Conservation (phyloP, 2,329 filamentous ascomycete species). For the Geoglossum cookeanum region DNA sequence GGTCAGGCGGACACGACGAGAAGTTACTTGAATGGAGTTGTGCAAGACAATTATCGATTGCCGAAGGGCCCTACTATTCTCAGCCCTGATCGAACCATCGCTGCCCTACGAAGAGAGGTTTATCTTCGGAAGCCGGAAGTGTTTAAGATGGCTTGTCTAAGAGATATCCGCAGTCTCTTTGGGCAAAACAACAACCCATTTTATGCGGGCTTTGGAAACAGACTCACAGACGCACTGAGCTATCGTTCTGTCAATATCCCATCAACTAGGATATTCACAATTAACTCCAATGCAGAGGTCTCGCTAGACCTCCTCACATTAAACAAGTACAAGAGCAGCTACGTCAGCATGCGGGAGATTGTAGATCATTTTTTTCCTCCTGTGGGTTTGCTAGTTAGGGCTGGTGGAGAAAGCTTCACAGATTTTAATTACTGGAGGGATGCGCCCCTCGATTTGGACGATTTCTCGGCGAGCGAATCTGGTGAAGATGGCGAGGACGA, state of each 20-base stretch:
- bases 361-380: slow-evolving; percentile 98
- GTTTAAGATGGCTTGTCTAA: slow-evolving; percentile 97
- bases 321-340: slow-evolving; percentile 91
- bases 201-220: slow-evolving; percentile 92
- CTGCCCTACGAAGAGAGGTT: slow-evolving; percentile 75
- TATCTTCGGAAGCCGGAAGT: slow-evolving; percentile 94
- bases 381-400: slow-evolving; percentile 66
- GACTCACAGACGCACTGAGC: slow-evolving; percentile 85
- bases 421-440: slow-evolving; percentile 97
- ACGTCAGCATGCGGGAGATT: slow-evolving; percentile 91
- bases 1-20: slow-evolving; percentile 84
- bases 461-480: slow-evolving; percentile 71
- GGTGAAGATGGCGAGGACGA: slow-evolving; percentile 32
- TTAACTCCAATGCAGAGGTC: slow-evolving; percentile 94
- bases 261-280: slow-evolving; percentile 86
- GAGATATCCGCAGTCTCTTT: slow-evolving; percentile 84
- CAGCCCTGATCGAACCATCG: slow-evolving; percentile 86
- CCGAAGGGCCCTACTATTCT: slow-evolving; percentile 87
- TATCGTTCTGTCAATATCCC: slow-evolving; percentile 95
- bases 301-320: slow-evolving; percentile 75
- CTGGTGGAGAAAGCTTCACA: slow-evolving; percentile 84
- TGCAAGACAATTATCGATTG: slow-evolving; percentile 69
- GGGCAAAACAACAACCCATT: slow-evolving; percentile 62
- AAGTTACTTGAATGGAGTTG: slow-evolving; percentile 73
- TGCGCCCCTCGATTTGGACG: slow-evolving; percentile 60